Conservation (phyloP, 352 stramenopile genomes). For the Pythium chondricola region DNA sequence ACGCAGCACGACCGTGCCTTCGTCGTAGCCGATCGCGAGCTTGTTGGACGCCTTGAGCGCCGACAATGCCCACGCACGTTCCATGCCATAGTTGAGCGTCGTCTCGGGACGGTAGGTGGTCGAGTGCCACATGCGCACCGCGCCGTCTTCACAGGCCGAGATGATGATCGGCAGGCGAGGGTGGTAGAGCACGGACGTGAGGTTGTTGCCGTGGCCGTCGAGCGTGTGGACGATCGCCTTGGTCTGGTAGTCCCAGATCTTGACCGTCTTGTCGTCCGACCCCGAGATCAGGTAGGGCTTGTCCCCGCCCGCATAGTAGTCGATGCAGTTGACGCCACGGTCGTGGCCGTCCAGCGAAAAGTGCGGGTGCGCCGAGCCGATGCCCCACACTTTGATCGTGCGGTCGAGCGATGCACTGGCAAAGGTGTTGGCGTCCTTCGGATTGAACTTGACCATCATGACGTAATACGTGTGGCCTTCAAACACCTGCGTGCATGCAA, state of each 20-base stretch:
- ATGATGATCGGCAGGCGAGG: constrained; percentile 97
- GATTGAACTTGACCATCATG: constrained; percentile 99
- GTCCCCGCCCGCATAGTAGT: constrained; percentile 98
- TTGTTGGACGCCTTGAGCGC: constrained; percentile 84
- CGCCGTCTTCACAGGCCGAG: constrained; percentile 96
- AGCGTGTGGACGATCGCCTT: constrained; percentile 99
- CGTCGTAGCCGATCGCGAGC: constrained; percentile 93
- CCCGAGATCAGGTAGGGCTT: constrained; percentile 98
- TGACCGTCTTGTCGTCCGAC: constrained; percentile 95
- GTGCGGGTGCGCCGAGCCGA: constrained; percentile 91
- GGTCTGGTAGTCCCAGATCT: constrained; percentile 99
- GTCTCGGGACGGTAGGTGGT: constrained; percentile 97
- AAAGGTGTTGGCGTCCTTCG: constrained; percentile 99
- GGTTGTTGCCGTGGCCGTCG: constrained; percentile 98
- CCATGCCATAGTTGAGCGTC: constrained; percentile 99
- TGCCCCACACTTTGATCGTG: constrained; percentile 94
- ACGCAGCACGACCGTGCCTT: constrained; percentile 94
- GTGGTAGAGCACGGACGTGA: constrained; percentile 98
- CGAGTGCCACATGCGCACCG: constrained; percentile 90
- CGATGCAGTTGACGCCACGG: constrained; percentile 97
- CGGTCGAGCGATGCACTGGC: constrained; percentile 96
- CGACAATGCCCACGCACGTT: constrained; percentile 95
- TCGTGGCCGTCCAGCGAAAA: constrained; percentile 92
- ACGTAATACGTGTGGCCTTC: constrained; percentile 98
- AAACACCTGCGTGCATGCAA: constrained; percentile 70